phyloP scores from a whole-genome alignment of 208 protist species.

The Acanthamoeba culbertsoni region DNA sequence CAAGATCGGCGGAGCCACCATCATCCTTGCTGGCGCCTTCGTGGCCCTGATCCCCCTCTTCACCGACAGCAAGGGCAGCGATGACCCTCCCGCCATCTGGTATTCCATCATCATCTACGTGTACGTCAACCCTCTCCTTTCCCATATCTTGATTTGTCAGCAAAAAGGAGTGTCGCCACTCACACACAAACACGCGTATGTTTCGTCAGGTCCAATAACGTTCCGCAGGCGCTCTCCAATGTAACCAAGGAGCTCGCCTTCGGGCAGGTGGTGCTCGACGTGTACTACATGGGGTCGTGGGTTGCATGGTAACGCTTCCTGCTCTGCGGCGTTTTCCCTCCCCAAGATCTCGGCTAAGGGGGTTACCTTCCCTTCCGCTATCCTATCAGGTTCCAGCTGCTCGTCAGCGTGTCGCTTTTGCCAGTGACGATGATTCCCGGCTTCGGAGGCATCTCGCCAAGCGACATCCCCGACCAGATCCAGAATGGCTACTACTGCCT shows the following conservation, averaged over 20 bases:
- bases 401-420: background rate
- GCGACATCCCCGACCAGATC: constrained; percentile 30
- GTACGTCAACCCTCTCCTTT: background rate
- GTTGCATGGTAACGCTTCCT: constrained; percentile 26
- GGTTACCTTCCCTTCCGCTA: no score
- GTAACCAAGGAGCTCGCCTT: constrained; percentile 24
- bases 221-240: constrained; percentile 22
- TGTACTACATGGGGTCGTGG: constrained; percentile 42
- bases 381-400: constrained; percentile 13
- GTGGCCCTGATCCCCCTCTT: constrained; percentile 19
- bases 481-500: constrained; percentile 5
- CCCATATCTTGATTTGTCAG: no score
- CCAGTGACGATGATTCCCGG: constrained; percentile 23
- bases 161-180: background rate
- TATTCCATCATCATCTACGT: constrained; percentile 39
- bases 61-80: background rate
- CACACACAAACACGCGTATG: background rate
- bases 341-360: background rate
- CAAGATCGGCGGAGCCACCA: background rate
- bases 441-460: background rate
- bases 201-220: background rate
- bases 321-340: background rate
- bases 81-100: constrained; percentile 2
- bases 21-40: constrained; percentile 6
- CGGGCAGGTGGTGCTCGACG: constrained; percentile 29